Conservation (phyloP, 2,329 filamentous ascomycete species). For the Esteya vermicola region DNA sequence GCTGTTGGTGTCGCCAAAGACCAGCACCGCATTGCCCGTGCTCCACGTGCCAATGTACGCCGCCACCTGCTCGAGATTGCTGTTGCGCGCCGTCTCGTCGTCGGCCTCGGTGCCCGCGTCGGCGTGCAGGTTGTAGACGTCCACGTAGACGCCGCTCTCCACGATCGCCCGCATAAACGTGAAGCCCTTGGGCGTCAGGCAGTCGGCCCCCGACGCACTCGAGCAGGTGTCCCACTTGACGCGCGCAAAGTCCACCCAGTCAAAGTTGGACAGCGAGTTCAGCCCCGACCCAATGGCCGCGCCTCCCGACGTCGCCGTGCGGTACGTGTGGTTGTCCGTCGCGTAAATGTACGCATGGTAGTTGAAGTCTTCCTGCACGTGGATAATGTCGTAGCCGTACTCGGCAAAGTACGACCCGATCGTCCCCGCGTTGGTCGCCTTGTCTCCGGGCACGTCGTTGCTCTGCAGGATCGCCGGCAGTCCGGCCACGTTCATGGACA, state of each 20-base stretch:
- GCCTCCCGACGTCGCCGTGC: slow-evolving; percentile 51
- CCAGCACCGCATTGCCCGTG: slow-evolving; percentile 44
- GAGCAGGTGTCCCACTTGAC: slow-evolving; percentile 47
- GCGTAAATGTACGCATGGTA: slow-evolving; percentile 50
- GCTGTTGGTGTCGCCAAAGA: slow-evolving; percentile 52
- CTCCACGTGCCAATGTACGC: slow-evolving; percentile 42
- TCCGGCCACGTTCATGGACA: slow-evolving; percentile 47
- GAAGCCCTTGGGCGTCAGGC: slow-evolving; percentile 56
- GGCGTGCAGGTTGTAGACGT: slow-evolving; percentile 53
- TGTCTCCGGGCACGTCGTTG: slow-evolving; percentile 49
- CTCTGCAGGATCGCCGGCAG: slow-evolving; percentile 39
- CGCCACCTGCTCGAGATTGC: slow-evolving; percentile 45
- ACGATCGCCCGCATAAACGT: slow-evolving; percentile 43
- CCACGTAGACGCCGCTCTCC: slow-evolving; percentile 37
- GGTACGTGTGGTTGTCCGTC: slow-evolving; percentile 42
- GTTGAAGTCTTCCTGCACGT: slow-evolving; percentile 58
- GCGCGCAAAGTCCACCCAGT: slow-evolving; percentile 40
- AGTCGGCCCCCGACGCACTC: slow-evolving; percentile 40
- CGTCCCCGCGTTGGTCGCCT: slow-evolving; percentile 37
- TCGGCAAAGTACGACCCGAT: slow-evolving; percentile 43
- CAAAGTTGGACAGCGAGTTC: slow-evolving; percentile 46
- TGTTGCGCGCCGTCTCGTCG: slow-evolving; percentile 40
- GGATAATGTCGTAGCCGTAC: slow-evolving; percentile 46
- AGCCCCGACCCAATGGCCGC: slow-evolving; percentile 49
- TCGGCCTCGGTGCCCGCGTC: slow-evolving; percentile 41